phyloP scores from a whole-genome alignment of 192 early-diverging fungal genomes.

The Entomortierella parvispora region DNA sequence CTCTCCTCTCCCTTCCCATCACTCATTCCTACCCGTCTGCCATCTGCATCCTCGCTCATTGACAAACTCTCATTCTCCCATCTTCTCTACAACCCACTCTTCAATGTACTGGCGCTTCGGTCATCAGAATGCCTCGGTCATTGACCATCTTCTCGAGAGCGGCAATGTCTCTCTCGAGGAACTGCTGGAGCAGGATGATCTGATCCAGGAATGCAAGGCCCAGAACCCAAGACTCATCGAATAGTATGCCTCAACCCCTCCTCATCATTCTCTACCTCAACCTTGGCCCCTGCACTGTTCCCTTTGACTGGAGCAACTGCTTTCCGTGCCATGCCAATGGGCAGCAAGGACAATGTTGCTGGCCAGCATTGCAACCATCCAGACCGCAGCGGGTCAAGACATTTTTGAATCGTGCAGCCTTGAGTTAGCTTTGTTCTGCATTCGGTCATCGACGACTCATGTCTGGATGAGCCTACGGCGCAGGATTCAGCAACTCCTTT shows the following conservation, averaged over 20 bases:
- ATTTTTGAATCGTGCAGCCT: not conserved
- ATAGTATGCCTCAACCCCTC: slow-evolving; percentile 60
- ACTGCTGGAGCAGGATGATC: slow-evolving; percentile 90
- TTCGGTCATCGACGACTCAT: not conserved
- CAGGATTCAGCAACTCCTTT: not conserved
- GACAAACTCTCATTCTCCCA: slow-evolving; percentile 1
- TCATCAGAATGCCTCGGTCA: slow-evolving; percentile 88
- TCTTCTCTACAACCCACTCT: not conserved
- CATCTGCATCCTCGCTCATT: too few relatives aligned
- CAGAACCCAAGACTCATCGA: slow-evolving; percentile 92
- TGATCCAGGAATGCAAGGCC: slow-evolving; percentile 94
- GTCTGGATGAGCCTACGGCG: not conserved
- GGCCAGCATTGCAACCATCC: too few relatives aligned
- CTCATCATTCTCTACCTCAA: not conserved
- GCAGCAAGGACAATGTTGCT: too few relatives aligned
- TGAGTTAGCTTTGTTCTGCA: too few relatives aligned
- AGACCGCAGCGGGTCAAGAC: too few relatives aligned
- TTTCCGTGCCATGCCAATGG: too few relatives aligned
- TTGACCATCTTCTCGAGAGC: slow-evolving; percentile 93
- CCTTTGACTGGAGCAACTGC: too few relatives aligned
- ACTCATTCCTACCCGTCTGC: not conserved
- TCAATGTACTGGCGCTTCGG: slow-evolving; percentile 95
- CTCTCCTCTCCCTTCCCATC: not conserved
- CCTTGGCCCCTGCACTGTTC: not conserved
- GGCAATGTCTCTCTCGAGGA: slow-evolving; percentile 92